Evolutionary conservation across 1,284 basidiomycete species (phyloP), one percentile per base, ranked within the genome.

Genomic region (Apiotrichum mycotoxinovorans): DNA sequence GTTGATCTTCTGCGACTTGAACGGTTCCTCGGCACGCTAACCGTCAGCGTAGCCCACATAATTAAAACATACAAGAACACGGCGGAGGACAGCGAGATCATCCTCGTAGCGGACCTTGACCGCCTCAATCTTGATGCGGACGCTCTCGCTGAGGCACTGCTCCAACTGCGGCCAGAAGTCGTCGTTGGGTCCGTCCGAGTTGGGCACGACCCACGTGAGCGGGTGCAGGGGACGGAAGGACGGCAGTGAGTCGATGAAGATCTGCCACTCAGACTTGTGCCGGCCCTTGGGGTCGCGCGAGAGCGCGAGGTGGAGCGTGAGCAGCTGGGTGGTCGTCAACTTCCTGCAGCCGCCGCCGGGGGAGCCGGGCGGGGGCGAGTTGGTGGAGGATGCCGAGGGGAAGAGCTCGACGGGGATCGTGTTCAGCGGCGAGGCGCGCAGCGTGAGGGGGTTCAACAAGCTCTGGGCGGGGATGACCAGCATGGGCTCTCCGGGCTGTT

Each of bases 171-270:
- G 50, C 66, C 66, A 71, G 55, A 59, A 68, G 11, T 49, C 57
- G 66, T 60, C 58, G 44, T 44, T 27, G 10, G 37, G 20, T 20
- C 17, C 37, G 26, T 58, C 56, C 30, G 30, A n/a, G 49, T 54
- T 49, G 17, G 77, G 75, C 41, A 85, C 78, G n/a, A 83, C 64
- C 87, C 88, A 88, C 15, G 84, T 82, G 17, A 92, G 78, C 12
- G 91, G 91, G 77, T 93, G 91, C 68, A 70, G 58, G 73, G 80
- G 57, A 76, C 80, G 70, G 60, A 93, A 91, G 38, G 83, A 76
- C 3, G 90, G 91, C 18, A 94, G 76, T 0, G 84, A 81, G 1
- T 85, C 84, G 52, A 93, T 84, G 67, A 90, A 93, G 2, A 85
- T 83, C 23, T 85, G 84, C 75, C 88, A 92, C 23, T 63, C 61